phyloP scores from a whole-genome alignment of 257 asterid species.

The Lycium ferocissimum region DNA sequence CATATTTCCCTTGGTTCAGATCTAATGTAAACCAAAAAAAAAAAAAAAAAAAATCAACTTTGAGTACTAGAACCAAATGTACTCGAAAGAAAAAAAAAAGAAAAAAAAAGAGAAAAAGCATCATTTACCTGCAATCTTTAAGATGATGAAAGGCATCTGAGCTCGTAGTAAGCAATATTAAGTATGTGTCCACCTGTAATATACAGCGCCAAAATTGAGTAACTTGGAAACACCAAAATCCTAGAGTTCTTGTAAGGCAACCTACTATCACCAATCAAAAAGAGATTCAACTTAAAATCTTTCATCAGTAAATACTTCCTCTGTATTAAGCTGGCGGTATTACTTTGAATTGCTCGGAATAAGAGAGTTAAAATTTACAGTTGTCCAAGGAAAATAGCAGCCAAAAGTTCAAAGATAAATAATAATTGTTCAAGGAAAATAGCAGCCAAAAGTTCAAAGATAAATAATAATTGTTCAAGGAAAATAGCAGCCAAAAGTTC shows the following conservation, averaged over 20 bases:
- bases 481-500: background rate
- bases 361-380: background rate
- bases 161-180: slow-evolving; percentile 84
- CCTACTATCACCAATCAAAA: background rate
- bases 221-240: background rate
- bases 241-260: background rate
- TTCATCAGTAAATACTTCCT: background rate
- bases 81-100: background rate
- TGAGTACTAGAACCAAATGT: slow-evolving; percentile 1
- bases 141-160: slow-evolving; percentile 92
- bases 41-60: background rate
- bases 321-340: background rate
- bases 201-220: background rate
- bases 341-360: background rate
- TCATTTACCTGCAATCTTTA: slow-evolving; percentile 84
- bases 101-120: background rate
- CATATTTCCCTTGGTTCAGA: slow-evolving; percentile 21
- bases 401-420: background rate
- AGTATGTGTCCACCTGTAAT: slow-evolving; percentile 82
- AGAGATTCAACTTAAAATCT: background rate
- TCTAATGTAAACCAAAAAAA: background rate
- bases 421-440: no score
- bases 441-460: background rate
- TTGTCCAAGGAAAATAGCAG: background rate
- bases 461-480: no score